Percentiles rank a stretch among this genome's conserved stretches.
Conservation (phyloP, 1,284 basidiomycete species). For the Sporisorium reilianum region DNA sequence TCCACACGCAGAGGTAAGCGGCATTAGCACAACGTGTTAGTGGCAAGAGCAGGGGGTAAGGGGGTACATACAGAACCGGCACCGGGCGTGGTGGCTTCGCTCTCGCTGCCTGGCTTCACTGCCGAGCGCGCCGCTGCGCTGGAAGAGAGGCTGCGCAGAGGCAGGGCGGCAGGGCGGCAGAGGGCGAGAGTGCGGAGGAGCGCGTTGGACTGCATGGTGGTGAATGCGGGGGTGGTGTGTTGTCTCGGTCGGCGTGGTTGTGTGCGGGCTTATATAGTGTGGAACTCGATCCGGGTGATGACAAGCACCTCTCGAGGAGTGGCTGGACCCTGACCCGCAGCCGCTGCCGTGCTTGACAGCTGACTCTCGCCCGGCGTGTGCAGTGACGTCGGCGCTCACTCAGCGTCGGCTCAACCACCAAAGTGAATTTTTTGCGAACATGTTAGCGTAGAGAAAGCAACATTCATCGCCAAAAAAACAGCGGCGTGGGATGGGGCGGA, state of each 20-base stretch:
- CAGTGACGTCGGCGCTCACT: slow-evolving; percentile 36
- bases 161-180: background rate
- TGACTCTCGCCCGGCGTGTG: background rate
- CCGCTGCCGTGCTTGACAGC: background rate
- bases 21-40: no score
- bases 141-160: background rate
- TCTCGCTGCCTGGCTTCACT: slow-evolving; percentile 46
- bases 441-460: background rate
- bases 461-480: background rate
- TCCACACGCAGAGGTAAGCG: no score
- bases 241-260: no score
- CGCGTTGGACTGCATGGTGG: slow-evolving; percentile 1
- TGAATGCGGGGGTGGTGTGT: no score
- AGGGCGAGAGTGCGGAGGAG: slow-evolving; percentile 4
- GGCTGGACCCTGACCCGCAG: slow-evolving; percentile 4
- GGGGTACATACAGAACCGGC: slow-evolving; percentile 30
- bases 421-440: no score
- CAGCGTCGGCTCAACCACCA: no score
- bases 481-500: background rate
- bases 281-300: no score
- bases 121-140: slow-evolving; percentile 6
- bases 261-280: no score
- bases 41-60: background rate
- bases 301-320: no score
- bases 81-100: slow-evolving; percentile 44